Base-by-base conservation (phyloP, 345 rosid species). In the Salix udensis region DNA sequence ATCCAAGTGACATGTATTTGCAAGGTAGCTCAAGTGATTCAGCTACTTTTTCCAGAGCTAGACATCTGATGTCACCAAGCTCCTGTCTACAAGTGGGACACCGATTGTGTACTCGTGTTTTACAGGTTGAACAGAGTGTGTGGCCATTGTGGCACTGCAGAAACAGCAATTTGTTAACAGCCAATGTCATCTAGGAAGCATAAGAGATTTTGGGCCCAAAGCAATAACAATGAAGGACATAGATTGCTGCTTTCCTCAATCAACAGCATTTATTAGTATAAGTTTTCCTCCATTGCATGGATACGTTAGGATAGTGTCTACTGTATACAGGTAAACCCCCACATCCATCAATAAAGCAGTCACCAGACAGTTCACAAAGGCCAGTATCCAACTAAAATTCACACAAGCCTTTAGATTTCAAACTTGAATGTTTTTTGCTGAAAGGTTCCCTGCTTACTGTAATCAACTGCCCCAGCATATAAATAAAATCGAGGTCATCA, bases 11-110 rank as follows among this genome's bases (percentile, higher is more conserved):
- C 79, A 78, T 80, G 82, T 87, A 88, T 68, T 88, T 91, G 95
- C 98, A 93, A 11, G 97, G 98, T 77, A 94, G 83, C 73, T 92
- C 96, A 50, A 94, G 93, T 15, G 97, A 94, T 81, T 92, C 98
- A 0, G 97, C 97, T 31, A 95, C 97, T 83, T 93, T 95, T 82
- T 95, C 98, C 73, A 95, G 76, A 28, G 97, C 97, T 61, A 92
- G 85, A 83, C 98, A 92, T 77, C 98, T 91, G 60, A 92, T 90
- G 79, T 94, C 98, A n/a, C 97, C 97, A 34, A 94, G 97, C 90
- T 94, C 98, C 84, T 92, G 97, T 84, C 98, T 86, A 82, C 98
- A 94, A 62, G 97, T 94, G 26, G 98, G 97, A 62, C 98, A 94
- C 24, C 97, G 88, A 74, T 93, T 94, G 70, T 91, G 97, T 42